Evolutionary conservation across 2,329 filamentous ascomycete genomes (phyloP).

Genomic region (Aspergillus brunneoviolaceus): DNA sequence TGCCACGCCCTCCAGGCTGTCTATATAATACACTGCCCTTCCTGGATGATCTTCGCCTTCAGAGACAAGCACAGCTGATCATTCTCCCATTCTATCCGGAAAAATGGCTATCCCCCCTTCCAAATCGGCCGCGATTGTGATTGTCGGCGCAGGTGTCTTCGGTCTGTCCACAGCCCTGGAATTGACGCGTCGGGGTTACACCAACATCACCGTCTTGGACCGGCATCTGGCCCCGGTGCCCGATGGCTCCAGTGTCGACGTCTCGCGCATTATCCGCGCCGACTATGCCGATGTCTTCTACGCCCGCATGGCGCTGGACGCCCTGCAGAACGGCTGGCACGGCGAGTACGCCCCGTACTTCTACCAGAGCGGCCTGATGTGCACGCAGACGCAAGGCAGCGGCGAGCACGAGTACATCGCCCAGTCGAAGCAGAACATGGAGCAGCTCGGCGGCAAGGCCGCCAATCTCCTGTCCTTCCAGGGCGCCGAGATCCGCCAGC

Average conservation of each 20-base stretch:
- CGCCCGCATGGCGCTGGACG: constrained; percentile 67
- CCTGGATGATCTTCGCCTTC: neutral
- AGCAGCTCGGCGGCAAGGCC: constrained; percentile 32
- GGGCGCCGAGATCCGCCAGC: constrained; percentile 32
- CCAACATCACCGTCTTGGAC: constrained; percentile 51
- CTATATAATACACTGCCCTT: neutral
- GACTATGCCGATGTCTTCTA: constrained; percentile 85
- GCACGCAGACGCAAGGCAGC: constrained; percentile 38
- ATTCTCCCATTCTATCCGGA: neutral
- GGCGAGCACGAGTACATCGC: constrained; percentile 37
- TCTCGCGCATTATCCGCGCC: constrained; percentile 62
- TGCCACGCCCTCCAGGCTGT: neutral
- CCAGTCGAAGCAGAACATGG: constrained; percentile 44
- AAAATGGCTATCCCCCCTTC: neutral
- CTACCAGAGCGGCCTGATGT: constrained; percentile 42
- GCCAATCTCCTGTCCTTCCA: constrained; percentile 36
- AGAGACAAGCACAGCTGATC: neutral
- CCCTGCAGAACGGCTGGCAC: constrained; percentile 63
- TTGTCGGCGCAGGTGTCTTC: constrained; percentile 46
- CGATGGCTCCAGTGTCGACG: constrained; percentile 60
- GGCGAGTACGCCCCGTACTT: constrained; percentile 38
- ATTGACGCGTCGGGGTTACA: constrained; percentile 48
- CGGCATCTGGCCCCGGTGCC: constrained; percentile 55
- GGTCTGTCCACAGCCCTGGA: constrained; percentile 48
- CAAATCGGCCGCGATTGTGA: constrained; percentile 32